These are phyloP conservation scores for Zoysia matrella DNA, from an alignment of 202 grass and related monocot genomes.

Conservation along the genomic window DNA sequence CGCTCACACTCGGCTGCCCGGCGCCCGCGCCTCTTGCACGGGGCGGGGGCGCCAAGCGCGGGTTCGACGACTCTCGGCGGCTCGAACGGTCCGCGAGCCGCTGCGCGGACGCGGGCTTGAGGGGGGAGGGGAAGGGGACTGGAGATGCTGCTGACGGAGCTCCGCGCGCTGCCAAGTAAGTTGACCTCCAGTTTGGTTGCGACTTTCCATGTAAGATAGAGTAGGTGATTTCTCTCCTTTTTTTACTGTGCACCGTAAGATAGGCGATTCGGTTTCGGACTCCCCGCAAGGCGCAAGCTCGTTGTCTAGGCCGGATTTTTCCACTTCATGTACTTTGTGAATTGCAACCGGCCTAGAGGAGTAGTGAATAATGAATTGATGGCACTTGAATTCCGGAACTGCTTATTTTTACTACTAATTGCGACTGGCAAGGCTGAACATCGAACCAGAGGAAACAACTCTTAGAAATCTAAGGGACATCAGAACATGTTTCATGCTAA, in stretches of 20 bases:
- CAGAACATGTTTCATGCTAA: conserved; percentile 6
- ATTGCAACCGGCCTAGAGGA: too few relatives aligned
- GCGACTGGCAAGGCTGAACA: neutral
- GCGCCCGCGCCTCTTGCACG: conserved; percentile 57
- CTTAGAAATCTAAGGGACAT: neutral
- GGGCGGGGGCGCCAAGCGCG: conserved; percentile 74
- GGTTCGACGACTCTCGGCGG: conserved; percentile 57
- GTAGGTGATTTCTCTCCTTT: neutral
- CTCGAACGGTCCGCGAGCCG: conserved; percentile 22
- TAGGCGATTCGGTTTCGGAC: neutral
- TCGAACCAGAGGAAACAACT: neutral
- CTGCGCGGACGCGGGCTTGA: conserved; percentile 5
- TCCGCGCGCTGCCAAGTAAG: conserved; percentile 79
- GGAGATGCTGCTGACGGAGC: conserved; percentile 36
- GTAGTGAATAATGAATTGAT: neutral
- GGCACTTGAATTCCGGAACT: neutral
- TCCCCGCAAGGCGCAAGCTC: neutral
- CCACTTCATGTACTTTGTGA: too few relatives aligned
- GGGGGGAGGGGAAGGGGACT: conserved; percentile 4
- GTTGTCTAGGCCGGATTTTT: neutral
- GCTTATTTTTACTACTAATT: neutral
- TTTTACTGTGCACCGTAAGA: too few relatives aligned
- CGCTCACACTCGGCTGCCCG: conserved; percentile 64
- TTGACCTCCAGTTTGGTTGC: neutral
- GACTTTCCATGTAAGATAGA: neutral